A percentile compares a stretch with the other conserved stretches of the same genome.
These are phyloP conservation scores for Acanthamoeba rhysodes DNA, from an alignment of 208 protist species.

Conservation along the genomic window DNA sequence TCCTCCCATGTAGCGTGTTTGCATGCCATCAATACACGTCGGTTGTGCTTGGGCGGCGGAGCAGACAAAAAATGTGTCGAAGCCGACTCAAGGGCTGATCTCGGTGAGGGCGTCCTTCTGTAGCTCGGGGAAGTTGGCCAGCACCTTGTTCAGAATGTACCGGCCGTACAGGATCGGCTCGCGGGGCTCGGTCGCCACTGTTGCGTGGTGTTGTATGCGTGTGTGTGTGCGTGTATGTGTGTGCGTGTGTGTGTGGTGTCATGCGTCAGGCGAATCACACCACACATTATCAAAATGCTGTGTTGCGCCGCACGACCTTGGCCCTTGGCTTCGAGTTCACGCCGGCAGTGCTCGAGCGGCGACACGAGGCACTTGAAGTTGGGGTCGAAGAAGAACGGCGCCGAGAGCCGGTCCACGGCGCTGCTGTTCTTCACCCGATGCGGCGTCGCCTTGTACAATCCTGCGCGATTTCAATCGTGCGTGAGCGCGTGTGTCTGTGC, in stretches of 20 bases:
- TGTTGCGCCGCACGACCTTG: background rate
- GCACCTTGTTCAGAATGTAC: slow-evolving; percentile 6
- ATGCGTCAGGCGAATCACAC: background rate
- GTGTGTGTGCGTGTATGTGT: too few species aligned
- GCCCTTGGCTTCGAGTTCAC: background rate
- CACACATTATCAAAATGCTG: background rate
- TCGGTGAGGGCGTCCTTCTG: slow-evolving; percentile 29
- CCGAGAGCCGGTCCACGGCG: background rate
- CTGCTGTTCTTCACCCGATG: slow-evolving; percentile 16
- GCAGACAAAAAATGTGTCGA: too few species aligned
- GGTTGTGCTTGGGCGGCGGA: too few species aligned
- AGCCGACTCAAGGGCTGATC: background rate
- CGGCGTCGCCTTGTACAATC: background rate
- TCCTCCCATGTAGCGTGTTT: background rate
- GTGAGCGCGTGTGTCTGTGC: too few species aligned
- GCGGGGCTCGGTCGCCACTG: background rate
- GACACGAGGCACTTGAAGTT: slow-evolving; percentile 34
- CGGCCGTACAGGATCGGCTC: slow-evolving; percentile 13
- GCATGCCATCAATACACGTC: background rate
- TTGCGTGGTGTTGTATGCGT: too few species aligned
- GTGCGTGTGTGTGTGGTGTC: too few species aligned
- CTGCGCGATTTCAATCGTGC: background rate
- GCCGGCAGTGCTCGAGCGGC: background rate
- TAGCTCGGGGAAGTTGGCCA: slow-evolving; percentile 21
- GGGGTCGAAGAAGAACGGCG: slow-evolving; percentile 10